A percentile compares a stretch with the other conserved stretches of the same genome.
Evolutionary conservation across 2,329 filamentous ascomycete species (phyloP).

Genomic region (Ceratocystis smalleyi): DNA sequence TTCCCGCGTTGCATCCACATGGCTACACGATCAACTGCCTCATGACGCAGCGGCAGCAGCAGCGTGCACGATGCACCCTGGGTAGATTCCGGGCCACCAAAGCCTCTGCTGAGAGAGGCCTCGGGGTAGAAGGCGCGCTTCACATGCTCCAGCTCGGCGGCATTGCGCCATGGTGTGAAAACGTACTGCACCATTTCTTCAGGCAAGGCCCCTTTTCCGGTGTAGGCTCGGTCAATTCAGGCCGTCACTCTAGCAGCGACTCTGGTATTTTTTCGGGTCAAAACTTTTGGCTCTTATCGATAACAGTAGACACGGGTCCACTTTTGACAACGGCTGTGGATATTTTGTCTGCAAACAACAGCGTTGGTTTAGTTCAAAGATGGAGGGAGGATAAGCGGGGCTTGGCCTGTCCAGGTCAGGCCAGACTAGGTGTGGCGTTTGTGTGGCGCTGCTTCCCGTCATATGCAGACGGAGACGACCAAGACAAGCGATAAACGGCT

Average conservation of each 20-base stretch:
- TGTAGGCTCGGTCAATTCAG: not conserved
- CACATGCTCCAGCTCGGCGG: constrained; percentile 48
- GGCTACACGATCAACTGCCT: constrained; percentile 42
- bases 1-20: constrained; percentile 59
- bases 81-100: not conserved
- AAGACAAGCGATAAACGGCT: too few species aligned
- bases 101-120: not conserved
- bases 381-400: too few species aligned
- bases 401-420: too few species aligned
- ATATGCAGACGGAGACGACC: too few species aligned
- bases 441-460: too few species aligned
- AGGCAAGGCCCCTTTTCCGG: too few species aligned
- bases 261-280: not conserved
- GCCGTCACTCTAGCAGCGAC: not conserved
- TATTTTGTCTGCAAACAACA: not conserved
- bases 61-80: constrained; percentile 3
- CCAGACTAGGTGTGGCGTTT: too few species aligned
- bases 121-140: constrained; percentile 45
- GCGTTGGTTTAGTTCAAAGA: too few species aligned
- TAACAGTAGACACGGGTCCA: constrained; percentile 20
- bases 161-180: constrained; percentile 58
- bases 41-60: constrained; percentile 20
- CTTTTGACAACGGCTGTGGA: constrained; percentile 17
- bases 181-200: constrained; percentile 50
- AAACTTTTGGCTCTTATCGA: constrained; percentile 12